These are phyloP conservation scores for Capsicum baccatum DNA, from an alignment of 257 asterid species.

Conservation along the genomic window DNA sequence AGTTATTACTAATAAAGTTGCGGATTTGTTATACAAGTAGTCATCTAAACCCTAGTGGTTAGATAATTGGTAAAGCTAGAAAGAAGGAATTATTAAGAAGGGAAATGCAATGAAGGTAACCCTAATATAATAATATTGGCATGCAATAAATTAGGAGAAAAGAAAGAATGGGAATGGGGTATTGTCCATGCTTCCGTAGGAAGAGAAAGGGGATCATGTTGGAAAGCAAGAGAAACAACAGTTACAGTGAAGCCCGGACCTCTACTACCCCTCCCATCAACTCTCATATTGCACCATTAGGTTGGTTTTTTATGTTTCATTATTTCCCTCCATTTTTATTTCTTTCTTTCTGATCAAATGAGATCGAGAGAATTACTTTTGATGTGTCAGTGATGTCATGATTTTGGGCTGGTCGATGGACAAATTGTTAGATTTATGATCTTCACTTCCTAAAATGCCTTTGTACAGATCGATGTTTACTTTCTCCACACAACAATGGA, in stretches of 20 bases:
- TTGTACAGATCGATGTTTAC: too few species aligned
- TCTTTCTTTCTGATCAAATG: too few species aligned
- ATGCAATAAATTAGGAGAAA: background rate
- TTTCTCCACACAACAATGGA: too few species aligned
- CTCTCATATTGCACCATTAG: background rate
- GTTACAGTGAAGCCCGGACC: background rate
- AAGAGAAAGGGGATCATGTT: slow-evolving; percentile 9
- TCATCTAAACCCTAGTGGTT: background rate
- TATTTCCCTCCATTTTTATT: too few species aligned
- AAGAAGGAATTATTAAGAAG: background rate
- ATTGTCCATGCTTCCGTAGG: slow-evolving; percentile 34
- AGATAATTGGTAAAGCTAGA: background rate
- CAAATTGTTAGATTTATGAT: too few species aligned
- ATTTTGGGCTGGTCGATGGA: too few species aligned
- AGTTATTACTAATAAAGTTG: background rate
- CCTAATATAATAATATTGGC: too few species aligned
- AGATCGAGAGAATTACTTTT: too few species aligned
- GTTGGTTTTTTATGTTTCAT: too few species aligned
- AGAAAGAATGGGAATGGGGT: slow-evolving; percentile 39
- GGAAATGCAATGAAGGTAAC: background rate
- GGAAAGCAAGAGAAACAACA: slow-evolving; percentile 4
- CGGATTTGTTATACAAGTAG: background rate
- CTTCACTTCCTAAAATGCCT: too few species aligned
- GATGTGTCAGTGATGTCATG: too few species aligned
- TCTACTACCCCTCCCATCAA: background rate